Percentiles rank a stretch among this genome's conserved stretches.
Evolutionary conservation across 2,329 filamentous ascomycete genomes (phyloP).

Genomic region (Hypoxylon sp.): DNA sequence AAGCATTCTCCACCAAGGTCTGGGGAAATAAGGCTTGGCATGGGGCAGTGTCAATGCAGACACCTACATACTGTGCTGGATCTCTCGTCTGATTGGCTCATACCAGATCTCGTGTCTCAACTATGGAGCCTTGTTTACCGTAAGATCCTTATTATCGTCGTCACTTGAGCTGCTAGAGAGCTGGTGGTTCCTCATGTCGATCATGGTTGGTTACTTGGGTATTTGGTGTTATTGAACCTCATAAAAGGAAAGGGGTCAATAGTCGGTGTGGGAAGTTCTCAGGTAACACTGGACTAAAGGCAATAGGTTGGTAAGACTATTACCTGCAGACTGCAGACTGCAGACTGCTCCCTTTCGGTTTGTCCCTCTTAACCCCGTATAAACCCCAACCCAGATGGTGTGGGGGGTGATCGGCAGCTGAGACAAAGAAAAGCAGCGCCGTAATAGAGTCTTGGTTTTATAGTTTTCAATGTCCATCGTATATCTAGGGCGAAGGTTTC

Average conservation of each 20-base stretch:
- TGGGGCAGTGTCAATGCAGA: constrained; percentile 13
- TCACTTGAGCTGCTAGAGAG: constrained; percentile 37
- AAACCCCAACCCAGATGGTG: constrained; percentile 40
- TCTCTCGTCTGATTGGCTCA: constrained; percentile 29
- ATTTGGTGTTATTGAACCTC: constrained; percentile 26
- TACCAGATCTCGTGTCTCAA: constrained; percentile 39
- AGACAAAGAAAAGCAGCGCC: constrained; percentile 31
- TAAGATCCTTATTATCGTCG: constrained; percentile 26
- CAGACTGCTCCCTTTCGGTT: constrained; percentile 6
- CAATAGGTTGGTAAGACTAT: constrained; percentile 17
- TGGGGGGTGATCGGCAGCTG: constrained; percentile 30
- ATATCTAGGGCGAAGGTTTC: not conserved
- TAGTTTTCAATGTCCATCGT: constrained; percentile 2
- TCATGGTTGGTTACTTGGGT: constrained; percentile 26
- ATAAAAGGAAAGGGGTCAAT: constrained; percentile 30
- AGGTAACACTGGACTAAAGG: constrained; percentile 14
- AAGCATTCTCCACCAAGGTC: constrained; percentile 32
- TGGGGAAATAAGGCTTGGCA: constrained; percentile 37
- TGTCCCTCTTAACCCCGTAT: constrained; percentile 15
- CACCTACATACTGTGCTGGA: constrained; percentile 23
- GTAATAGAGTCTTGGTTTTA: constrained; percentile 2
- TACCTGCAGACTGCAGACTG: constrained; percentile 3
- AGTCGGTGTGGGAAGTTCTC: constrained; percentile 31
- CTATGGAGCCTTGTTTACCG: constrained; percentile 24
- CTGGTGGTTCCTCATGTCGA: constrained; percentile 30